Conservation (phyloP, 2,329 filamentous ascomycete species). For the Aspergillus fumigatiaffinis region DNA sequence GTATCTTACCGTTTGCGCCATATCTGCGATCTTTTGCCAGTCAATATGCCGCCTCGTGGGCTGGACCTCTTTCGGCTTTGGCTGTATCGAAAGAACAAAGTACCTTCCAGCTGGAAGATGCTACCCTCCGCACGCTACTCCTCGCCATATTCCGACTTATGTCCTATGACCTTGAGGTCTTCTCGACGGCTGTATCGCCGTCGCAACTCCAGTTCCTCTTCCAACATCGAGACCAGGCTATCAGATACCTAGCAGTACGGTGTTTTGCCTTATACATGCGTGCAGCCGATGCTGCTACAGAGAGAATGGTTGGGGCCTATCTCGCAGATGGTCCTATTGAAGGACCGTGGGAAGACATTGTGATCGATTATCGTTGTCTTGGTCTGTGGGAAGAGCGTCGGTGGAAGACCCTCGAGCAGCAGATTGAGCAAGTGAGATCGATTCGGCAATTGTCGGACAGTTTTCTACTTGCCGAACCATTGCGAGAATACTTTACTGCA, state of each 20-base stretch:
- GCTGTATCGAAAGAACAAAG: slow-evolving; percentile 27
- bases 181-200: slow-evolving; percentile 61
- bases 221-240: slow-evolving; percentile 50
- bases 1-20: slow-evolving; percentile 76
- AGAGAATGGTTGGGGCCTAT: slow-evolving; percentile 65
- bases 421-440: slow-evolving; percentile 20
- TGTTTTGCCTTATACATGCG: slow-evolving; percentile 75
- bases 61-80: slow-evolving; percentile 32
- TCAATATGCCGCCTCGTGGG: slow-evolving; percentile 37
- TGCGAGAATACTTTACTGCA: slow-evolving; percentile 47
- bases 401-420: slow-evolving; percentile 40
- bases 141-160: slow-evolving; percentile 75
- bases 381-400: slow-evolving; percentile 61
- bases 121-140: slow-evolving; percentile 48
- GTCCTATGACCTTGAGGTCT: slow-evolving; percentile 67
- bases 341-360: slow-evolving; percentile 70
- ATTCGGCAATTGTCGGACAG: slow-evolving; percentile 18
- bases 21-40: slow-evolving; percentile 72
- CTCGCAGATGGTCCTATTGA: slow-evolving; percentile 60
- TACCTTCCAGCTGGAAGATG: slow-evolving; percentile 33
- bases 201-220: slow-evolving; percentile 68
- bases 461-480: slow-evolving; percentile 23
- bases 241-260: slow-evolving; percentile 78
- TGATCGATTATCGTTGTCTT: slow-evolving; percentile 74
- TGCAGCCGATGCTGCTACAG: slow-evolving; percentile 73